These are phyloP conservation scores for Metschnikowia lunata DNA, from an alignment of 805 yeast species.

Conservation along the genomic window DNA sequence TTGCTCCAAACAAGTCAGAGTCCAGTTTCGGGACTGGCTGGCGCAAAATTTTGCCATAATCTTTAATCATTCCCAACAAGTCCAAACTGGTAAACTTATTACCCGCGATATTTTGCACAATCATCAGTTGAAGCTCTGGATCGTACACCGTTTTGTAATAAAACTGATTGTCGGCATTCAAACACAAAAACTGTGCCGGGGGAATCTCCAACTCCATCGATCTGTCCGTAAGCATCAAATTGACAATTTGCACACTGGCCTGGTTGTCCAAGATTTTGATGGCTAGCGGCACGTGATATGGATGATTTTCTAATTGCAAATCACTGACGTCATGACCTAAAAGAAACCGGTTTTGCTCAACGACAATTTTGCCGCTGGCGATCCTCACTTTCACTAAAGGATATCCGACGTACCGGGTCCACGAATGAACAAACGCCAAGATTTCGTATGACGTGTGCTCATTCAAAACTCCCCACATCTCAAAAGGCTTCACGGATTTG, in stretches of 20 bases:
- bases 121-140: constrained; percentile 9
- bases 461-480: constrained; percentile 48
- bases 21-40: constrained; percentile 16
- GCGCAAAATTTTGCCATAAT: constrained; percentile 37
- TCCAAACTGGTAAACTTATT: constrained; percentile 27
- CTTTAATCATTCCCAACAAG: constrained; percentile 34
- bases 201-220: constrained; percentile 28
- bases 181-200: constrained; percentile 28
- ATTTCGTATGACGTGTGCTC: constrained; percentile 38
- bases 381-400: constrained; percentile 46
- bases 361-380: constrained; percentile 21
- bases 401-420: constrained; percentile 58
- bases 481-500: constrained; percentile 44
- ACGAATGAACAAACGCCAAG: constrained; percentile 50
- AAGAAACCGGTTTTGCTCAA: constrained; percentile 39
- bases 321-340: constrained; percentile 20
- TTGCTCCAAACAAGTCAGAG: constrained; percentile 21
- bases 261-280: constrained; percentile 29
- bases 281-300: constrained; percentile 59
- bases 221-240: constrained; percentile 44
- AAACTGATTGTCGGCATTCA: constrained; percentile 45
- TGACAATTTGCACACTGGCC: constrained; percentile 28
- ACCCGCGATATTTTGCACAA: constrained; percentile 21
- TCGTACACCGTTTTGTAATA: constrained; percentile 49
- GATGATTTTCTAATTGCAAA: constrained; percentile 48